phyloP scores from a whole-genome alignment of 1,284 basidiomycete genomes.

The Waitea zeae region DNA sequence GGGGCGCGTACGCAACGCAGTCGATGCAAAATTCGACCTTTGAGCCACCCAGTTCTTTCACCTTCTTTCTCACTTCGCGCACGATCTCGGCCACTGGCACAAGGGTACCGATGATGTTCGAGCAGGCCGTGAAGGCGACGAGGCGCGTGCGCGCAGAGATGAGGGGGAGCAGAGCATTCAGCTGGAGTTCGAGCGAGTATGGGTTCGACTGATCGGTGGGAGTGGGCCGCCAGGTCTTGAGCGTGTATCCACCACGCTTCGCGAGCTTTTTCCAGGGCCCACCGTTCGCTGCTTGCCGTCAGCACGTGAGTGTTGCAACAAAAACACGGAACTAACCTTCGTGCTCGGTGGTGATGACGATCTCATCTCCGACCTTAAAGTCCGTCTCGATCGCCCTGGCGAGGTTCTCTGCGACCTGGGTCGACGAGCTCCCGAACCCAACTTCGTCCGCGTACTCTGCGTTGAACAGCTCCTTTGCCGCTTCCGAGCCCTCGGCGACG shows the following conservation, averaged over 20 bases:
- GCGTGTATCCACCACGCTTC: conserved; percentile 27
- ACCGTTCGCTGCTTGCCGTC: conserved; percentile 50
- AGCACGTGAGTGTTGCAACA: not conserved
- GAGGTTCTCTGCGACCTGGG: conserved; percentile 47
- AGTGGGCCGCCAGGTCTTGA: conserved; percentile 44
- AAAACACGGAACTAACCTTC: conserved; percentile 31
- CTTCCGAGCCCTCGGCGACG: conserved; percentile 30
- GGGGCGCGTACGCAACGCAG: conserved; percentile 68
- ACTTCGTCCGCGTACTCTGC: conserved; percentile 43
- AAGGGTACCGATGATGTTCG: conserved; percentile 58
- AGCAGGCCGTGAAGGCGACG: conserved; percentile 59
- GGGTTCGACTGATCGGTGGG: conserved; percentile 31
- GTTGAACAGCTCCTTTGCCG: conserved; percentile 44
- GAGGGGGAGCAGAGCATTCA: conserved; percentile 42
- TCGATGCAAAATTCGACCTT: conserved; percentile 55
- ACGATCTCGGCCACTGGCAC: conserved; percentile 42
- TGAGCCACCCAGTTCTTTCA: conserved; percentile 31
- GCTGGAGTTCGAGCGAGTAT: conserved; percentile 40
- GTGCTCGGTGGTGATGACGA: conserved; percentile 62
- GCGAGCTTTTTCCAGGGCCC: conserved; percentile 68
- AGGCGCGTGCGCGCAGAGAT: conserved; percentile 50
- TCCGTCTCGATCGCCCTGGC: conserved; percentile 37
- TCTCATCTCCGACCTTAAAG: conserved; percentile 43
- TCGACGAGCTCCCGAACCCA: conserved; percentile 51
- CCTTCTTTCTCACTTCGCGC: conserved; percentile 29